These are phyloP conservation scores for Coelastrella sp. DNA, from an alignment of 139 green algal genomes.

Conservation along the genomic window DNA sequence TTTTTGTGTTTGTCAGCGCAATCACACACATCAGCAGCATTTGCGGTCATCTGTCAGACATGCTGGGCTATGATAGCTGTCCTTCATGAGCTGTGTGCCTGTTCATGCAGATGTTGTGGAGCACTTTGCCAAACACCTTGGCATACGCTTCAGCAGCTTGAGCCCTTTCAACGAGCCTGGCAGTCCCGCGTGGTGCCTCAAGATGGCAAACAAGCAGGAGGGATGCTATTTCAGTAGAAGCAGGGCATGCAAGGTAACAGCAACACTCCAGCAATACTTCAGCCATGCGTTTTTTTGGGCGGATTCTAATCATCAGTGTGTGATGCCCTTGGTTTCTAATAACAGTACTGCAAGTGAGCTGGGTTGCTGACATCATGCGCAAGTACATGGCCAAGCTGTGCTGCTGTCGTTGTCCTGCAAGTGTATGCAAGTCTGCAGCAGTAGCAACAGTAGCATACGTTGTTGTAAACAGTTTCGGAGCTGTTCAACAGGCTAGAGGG, in stretches of 20 bases:
- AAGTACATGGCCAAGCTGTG: neutral
- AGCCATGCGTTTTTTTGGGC: neutral
- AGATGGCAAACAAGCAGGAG: conserved; percentile 15
- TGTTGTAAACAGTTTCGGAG: too few relatives aligned
- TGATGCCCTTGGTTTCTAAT: too few relatives aligned
- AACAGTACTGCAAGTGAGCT: neutral
- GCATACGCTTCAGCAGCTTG: conserved; percentile 4
- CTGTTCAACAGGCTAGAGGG: too few relatives aligned
- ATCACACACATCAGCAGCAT: neutral
- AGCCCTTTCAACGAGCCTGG: conserved; percentile 32
- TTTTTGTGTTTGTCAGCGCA: too few relatives aligned
- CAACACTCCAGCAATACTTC: neutral
- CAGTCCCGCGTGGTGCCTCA: conserved; percentile 21
- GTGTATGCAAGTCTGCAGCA: too few relatives aligned
- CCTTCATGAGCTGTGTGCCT: neutral
- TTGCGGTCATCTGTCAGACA: neutral
- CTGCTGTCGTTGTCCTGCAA: neutral
- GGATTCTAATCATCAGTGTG: too few relatives aligned
- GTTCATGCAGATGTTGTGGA: conserved; percentile 8
- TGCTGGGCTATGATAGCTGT: neutral
- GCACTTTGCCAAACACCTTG: neutral
- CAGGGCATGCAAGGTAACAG: neutral
- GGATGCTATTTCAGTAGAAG: conserved; percentile 32
- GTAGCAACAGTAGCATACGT: too few relatives aligned
- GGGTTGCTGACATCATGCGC: neutral